phyloP scores from a whole-genome alignment of 192 early-diverging fungal genomes.

The Geranomyces michiganensis region DNA sequence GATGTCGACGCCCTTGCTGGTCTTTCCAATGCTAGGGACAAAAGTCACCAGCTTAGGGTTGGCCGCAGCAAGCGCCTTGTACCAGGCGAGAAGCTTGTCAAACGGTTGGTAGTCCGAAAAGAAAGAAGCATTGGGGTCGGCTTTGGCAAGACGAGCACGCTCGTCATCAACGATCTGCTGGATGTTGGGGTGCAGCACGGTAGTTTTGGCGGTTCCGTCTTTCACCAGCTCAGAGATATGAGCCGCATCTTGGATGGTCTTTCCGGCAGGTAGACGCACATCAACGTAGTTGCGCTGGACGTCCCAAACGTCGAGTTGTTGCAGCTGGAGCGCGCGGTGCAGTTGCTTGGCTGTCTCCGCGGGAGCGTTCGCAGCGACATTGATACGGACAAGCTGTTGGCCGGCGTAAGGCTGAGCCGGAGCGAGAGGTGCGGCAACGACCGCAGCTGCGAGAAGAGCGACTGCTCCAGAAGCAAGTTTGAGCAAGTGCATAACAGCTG shows the following conservation, averaged over 20 bases:
- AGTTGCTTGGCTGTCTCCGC: not conserved
- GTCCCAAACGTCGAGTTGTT: conserved; percentile 27
- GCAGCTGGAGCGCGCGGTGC: not conserved
- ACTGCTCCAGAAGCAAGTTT: not conserved
- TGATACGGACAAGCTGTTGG: conserved; percentile 25
- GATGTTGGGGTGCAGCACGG: conserved; percentile 13
- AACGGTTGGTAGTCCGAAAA: conserved; percentile 1
- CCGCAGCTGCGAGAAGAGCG: not conserved
- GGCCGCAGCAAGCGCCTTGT: conserved; percentile 45
- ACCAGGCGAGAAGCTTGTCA: conserved; percentile 19
- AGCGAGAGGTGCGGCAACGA: not conserved
- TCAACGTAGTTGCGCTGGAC: conserved; percentile 15
- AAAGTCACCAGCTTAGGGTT: conserved; percentile 54
- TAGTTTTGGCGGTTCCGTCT: not conserved
- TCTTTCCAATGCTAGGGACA: conserved; percentile 64
- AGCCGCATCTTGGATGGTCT: not conserved
- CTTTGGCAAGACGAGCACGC: not conserved
- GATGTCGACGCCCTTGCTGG: conserved; percentile 57
- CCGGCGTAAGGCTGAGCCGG: not conserved
- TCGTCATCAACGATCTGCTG: conserved; percentile 25
- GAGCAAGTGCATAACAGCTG: not conserved
- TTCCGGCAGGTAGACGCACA: conserved; percentile 18
- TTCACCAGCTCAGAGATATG: not conserved
- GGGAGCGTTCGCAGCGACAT: not conserved
- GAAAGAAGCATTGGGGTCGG: not conserved